These are phyloP conservation scores for Trichoderma aggressivum DNA, from an alignment of 2,329 filamentous ascomycete genomes.

Conservation along the genomic window DNA sequence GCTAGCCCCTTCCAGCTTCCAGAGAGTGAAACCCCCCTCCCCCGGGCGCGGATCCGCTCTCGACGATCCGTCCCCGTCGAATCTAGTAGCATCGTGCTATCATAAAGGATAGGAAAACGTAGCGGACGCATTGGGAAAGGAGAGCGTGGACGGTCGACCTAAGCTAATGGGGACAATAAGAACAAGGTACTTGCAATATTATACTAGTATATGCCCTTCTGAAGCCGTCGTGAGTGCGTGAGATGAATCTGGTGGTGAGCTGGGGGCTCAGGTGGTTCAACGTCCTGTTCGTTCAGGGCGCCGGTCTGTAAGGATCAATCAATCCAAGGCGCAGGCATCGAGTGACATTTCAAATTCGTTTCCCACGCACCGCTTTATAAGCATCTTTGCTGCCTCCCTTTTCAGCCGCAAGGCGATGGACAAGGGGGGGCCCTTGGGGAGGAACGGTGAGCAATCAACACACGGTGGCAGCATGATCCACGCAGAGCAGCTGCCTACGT, in stretches of 20 bases:
- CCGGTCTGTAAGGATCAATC: not conserved
- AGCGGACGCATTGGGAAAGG: not conserved
- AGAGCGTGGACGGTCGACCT: not conserved
- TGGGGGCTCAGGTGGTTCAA: not conserved
- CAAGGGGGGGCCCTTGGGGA: not conserved
- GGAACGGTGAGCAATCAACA: not conserved
- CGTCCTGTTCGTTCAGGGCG: not conserved
- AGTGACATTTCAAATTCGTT: not conserved
- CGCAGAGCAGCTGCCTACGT: not conserved
- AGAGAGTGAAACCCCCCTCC: not conserved
- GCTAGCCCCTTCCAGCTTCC: not conserved
- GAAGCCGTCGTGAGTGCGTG: not conserved
- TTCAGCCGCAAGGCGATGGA: not conserved
- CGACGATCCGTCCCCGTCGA: conserved; percentile 4
- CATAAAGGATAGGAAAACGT: not conserved
- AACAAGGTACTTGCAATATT: not conserved
- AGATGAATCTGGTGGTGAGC: not conserved
- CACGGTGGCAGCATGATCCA: too few species aligned
- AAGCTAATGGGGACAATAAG: not conserved
- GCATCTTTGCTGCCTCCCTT: not conserved
- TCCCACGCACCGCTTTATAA: not conserved
- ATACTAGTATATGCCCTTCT: not conserved
- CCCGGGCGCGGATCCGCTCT: not conserved
- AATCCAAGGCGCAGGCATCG: not conserved
- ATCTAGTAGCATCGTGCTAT: not conserved